Percentiles rank a stretch among this genome's conserved stretches.
phyloP scores from a whole-genome alignment of 306 rosid species.

The Inga oerstediana region DNA sequence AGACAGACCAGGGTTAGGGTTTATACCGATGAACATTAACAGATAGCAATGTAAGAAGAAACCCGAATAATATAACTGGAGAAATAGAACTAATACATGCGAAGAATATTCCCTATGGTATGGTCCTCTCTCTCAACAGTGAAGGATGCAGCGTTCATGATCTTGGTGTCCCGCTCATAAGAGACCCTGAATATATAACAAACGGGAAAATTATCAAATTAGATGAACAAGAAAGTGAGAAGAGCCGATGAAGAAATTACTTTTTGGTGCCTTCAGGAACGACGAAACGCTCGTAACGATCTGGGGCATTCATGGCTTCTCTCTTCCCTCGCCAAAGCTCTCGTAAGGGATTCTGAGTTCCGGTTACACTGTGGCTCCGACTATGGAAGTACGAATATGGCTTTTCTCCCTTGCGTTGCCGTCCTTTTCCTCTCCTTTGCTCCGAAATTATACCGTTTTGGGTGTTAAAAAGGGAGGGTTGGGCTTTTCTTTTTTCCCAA shows the following conservation, averaged over 20 bases:
- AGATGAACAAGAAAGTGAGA: neutral
- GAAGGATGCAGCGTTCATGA: conserved; percentile 85
- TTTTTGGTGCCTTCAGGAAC: conserved; percentile 95
- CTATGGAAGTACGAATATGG: neutral
- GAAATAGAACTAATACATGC: conserved; percentile 56
- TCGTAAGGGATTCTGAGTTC: neutral
- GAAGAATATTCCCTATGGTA: conserved; percentile 84
- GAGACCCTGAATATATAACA: conserved; percentile 62
- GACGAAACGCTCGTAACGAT: conserved; percentile 93
- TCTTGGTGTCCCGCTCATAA: conserved; percentile 92
- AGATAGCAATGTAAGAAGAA: neutral
- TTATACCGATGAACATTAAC: neutral
- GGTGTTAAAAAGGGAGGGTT: too few species aligned
- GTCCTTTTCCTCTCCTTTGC: too few species aligned
- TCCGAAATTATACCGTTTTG: too few species aligned
- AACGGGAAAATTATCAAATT: neutral
- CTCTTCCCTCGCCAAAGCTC: neutral
- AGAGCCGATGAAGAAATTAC: conserved; percentile 23
- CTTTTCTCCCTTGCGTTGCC: too few species aligned
- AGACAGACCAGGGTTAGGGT: conserved; percentile 8
- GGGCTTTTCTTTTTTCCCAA: too few species aligned
- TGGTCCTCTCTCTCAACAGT: conserved; percentile 92
- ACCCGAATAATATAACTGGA: neutral
- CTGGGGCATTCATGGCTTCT: conserved; percentile 84
- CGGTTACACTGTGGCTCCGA: neutral